Evolutionary conservation across 441 rosid species (phyloP), one percentile per base, ranked within the genome.

Genomic region (Mallotus repandus): DNA sequence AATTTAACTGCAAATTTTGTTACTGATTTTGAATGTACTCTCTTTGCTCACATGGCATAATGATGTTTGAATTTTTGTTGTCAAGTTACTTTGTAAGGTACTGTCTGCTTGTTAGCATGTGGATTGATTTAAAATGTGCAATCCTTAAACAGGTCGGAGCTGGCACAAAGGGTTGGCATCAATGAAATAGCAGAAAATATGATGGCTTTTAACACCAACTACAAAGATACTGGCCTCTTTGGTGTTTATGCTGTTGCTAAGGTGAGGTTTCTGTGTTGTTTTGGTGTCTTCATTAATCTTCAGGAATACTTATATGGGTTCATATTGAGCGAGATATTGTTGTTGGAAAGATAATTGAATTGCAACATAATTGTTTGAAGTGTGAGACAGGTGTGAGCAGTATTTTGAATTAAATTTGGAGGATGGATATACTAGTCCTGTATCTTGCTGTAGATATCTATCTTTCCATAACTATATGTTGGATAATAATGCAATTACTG

Each of bases 151-250:
- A 96, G 99, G 35, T 91, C 99, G 48, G 95, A 88, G 82, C 85
- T 96, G 79, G 93, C 82, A 48, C 99, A 96, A 76, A 89, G 89
- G 84, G 91, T 89, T 79, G 88, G 87, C 69, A 85, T 94, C 57
- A 79, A 94, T 83, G 99, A 92, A 83, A 76, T 96, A 79, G 98
- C 98, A 0, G 99, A 96, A 84, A 94, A 89, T 78, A 87, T 92
- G 86, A 94, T 94, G 98, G 95, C 99, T 56, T 96, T 96, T 82
- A 96, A 96, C 78, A 96, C 98, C 81, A 96, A 96, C 88, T 96
- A 96, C 81, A 96, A 92, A 77, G 99, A 96, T 82, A 96, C 97
- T 64, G 99, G 99, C 69, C 90, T 96, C 9, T 96, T 96, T 64
- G 98, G 99, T 61, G 87, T 96, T 71, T 94, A 96, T 83, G 99